Evolutionary conservation across 495 filamentous ascomycete genomes (phyloP).

Genomic region (Lepraria neglecta): DNA sequence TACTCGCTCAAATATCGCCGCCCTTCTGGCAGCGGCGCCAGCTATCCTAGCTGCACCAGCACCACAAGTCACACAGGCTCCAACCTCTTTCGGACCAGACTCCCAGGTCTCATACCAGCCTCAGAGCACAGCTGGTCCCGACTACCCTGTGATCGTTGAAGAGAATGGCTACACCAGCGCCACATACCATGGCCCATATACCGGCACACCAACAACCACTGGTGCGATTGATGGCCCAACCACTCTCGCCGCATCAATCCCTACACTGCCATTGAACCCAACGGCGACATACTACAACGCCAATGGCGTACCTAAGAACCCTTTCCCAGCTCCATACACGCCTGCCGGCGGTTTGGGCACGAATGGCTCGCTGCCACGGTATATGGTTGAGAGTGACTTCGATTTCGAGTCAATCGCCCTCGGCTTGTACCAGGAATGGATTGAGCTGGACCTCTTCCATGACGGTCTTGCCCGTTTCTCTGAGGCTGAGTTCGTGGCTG

Average conservation of each 20-base stretch:
- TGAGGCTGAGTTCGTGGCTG: conserved; percentile 60
- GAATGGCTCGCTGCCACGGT: conserved; percentile 68
- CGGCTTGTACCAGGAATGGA: conserved; percentile 53
- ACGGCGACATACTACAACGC: conserved; percentile 58
- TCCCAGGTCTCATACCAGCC: conserved; percentile 18
- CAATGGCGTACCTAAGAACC: conserved; percentile 59
- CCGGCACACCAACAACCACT: conserved; percentile 51
- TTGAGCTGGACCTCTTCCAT: conserved; percentile 84
- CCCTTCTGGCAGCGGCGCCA: conserved; percentile 17
- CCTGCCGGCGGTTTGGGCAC: conserved; percentile 73
- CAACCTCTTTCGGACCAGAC: conserved; percentile 25
- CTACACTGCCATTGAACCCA: conserved; percentile 41
- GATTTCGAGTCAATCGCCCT: conserved; percentile 62
- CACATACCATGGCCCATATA: conserved; percentile 48
- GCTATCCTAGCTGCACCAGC: conserved; percentile 25
- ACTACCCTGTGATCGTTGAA: conserved; percentile 20
- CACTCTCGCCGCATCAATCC: conserved; percentile 44
- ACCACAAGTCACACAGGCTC: conserved; percentile 19
- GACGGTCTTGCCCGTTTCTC: conserved; percentile 67
- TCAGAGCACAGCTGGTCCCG: conserved; percentile 15
- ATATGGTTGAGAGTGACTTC: conserved; percentile 64
- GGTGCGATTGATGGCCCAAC: conserved; percentile 51
- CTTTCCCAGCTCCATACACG: conserved; percentile 64
- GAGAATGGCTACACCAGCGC: conserved; percentile 26
- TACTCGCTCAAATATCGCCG: conserved; percentile 4